Evolutionary conservation across 495 filamentous ascomycete species (phyloP).

Genomic region (Aspergillus campestris): DNA sequence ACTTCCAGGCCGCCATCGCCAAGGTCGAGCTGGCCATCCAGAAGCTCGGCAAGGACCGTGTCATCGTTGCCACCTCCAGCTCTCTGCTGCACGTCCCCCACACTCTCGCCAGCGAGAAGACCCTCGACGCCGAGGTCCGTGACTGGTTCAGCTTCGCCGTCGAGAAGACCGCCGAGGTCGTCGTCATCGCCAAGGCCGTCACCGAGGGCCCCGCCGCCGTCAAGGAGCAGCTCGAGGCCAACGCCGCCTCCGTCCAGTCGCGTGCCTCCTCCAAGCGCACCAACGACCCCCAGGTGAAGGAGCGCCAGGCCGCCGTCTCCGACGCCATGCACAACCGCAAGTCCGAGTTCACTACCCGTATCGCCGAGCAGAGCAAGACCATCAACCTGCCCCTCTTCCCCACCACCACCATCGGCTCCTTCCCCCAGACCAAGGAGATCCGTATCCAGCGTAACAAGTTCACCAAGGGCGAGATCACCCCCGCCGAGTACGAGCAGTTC

Average conservation of each 20-base stretch:
- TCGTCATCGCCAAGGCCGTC: slow-evolving; percentile 92
- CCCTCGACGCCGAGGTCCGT: slow-evolving; percentile 78
- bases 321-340: slow-evolving; percentile 81
- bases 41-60: slow-evolving; percentile 89
- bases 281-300: slow-evolving; percentile 94
- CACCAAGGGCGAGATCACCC: slow-evolving; percentile 93
- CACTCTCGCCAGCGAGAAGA: slow-evolving; percentile 96
- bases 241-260: slow-evolving; percentile 80
- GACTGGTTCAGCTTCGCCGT: slow-evolving; percentile 98
- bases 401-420: slow-evolving; percentile 97
- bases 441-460: slow-evolving; percentile 92
- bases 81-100: slow-evolving; percentile 96
- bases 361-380: slow-evolving; percentile 73
- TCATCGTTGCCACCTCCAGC: slow-evolving; percentile 92
- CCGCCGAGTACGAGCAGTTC: slow-evolving; percentile 90
- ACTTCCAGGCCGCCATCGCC: slow-evolving; percentile 86
- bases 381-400: slow-evolving; percentile 94
- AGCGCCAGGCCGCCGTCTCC: slow-evolving; percentile 81
- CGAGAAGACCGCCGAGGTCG: slow-evolving; percentile 88
- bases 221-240: slow-evolving; percentile 79
- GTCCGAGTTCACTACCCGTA: slow-evolving; percentile 74
- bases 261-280: slow-evolving; percentile 87
- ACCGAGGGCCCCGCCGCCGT: slow-evolving; percentile 83
- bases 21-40: slow-evolving; percentile 80
- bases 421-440: slow-evolving; percentile 99